phyloP scores from a whole-genome alignment of 306 rosid species.

The Betula pendula region DNA sequence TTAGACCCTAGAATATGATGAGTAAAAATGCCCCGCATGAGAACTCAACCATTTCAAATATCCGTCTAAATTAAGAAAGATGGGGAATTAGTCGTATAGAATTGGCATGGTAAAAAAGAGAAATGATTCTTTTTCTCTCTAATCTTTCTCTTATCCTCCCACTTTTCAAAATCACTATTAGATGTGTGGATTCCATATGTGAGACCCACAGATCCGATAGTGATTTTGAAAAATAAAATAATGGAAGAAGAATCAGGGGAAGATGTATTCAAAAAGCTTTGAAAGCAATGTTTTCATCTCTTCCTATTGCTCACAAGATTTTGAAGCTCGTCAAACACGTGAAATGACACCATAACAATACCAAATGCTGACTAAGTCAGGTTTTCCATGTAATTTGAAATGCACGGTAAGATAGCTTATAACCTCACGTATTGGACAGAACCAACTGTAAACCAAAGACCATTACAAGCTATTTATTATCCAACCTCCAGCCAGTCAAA shows the following conservation, averaged over 20 bases:
- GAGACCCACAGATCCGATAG: no score
- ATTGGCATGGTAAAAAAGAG: not conserved
- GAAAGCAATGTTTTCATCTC: not conserved
- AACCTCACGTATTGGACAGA: not conserved
- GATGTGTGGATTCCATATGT: no score
- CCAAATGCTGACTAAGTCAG: not conserved
- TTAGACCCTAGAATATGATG: not conserved
- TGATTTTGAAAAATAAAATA: no score
- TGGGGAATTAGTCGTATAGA: not conserved
- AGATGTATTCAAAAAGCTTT: no score
- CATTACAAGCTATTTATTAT: not conserved
- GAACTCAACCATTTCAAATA: not conserved
- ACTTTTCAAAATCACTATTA: no score
- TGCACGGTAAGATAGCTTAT: not conserved
- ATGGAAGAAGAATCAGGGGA: no score
- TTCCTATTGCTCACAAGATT: not conserved
- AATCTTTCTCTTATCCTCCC: no score
- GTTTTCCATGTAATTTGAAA: not conserved
- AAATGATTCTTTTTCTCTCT: no score
- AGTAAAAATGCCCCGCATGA: not conserved
- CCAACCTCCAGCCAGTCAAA: not conserved
- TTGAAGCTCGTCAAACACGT: not conserved
- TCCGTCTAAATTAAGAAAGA: not conserved
- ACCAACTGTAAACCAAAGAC: not conserved
- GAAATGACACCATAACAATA: not conserved